Conservation (phyloP, 148 eudicot genomes). For the Selenicereus undatus region DNA sequence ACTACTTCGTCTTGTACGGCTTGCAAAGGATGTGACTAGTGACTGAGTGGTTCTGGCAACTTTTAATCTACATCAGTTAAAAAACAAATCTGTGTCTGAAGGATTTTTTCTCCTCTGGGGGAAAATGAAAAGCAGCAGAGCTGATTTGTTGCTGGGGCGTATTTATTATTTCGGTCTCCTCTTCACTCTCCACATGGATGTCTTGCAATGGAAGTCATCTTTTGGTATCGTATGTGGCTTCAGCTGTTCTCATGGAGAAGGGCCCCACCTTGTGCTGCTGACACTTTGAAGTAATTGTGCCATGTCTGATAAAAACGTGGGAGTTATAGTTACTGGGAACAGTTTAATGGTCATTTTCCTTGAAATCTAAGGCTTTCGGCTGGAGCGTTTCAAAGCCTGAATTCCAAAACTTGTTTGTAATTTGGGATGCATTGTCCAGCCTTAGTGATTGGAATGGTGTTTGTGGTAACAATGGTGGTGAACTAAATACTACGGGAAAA, state of each 20-base stretch:
- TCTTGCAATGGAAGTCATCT: background rate
- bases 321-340: background rate
- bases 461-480: background rate
- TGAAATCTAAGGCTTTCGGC: background rate
- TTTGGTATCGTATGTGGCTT: background rate
- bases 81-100: background rate
- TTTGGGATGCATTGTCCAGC: background rate
- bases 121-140: background rate
- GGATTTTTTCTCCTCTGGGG: conserved; percentile 4
- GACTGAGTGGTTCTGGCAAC: conserved; percentile 27
- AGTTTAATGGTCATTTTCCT: background rate
- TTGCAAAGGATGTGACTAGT: conserved; percentile 71
- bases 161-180: background rate
- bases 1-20: conserved; percentile 72
- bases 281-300: background rate
- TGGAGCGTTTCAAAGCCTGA: background rate
- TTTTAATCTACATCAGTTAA: conserved; percentile 3
- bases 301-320: background rate
- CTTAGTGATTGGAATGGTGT: background rate
- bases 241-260: background rate
- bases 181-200: conserved; percentile 2
- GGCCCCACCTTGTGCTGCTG: background rate
- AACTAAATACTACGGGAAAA: background rate
- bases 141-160: background rate
- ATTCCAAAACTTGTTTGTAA: background rate